phyloP scores from a whole-genome alignment of 73 alveolate genomes.

The Tetrahymena borealis region DNA sequence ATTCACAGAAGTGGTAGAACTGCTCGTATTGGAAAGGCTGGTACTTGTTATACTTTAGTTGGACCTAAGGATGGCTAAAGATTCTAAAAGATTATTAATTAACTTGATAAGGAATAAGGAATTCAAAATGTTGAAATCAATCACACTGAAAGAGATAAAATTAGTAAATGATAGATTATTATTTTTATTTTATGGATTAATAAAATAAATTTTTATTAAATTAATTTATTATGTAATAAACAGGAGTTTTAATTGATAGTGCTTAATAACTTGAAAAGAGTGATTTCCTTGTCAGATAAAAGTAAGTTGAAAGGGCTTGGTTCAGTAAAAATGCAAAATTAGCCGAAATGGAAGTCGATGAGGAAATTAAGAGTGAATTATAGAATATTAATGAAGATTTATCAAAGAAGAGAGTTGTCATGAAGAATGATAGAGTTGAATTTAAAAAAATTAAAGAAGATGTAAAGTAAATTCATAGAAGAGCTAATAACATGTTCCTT shows the following conservation, averaged over 20 bases:
- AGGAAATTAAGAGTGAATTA: background rate
- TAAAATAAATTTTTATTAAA: background rate
- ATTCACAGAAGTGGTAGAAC: slow-evolving; percentile 98
- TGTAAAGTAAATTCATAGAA: background rate
- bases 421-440: background rate
- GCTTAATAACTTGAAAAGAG: background rate
- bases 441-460: background rate
- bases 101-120: slow-evolving; percentile 6
- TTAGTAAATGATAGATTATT: background rate
- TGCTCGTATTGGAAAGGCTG: slow-evolving; percentile 90
- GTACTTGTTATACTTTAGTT: slow-evolving; percentile 71
- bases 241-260: background rate
- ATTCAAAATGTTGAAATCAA: background rate
- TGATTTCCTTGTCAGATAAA: background rate
- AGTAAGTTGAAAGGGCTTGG: slow-evolving; percentile 2
- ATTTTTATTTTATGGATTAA: background rate
- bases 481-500: background rate
- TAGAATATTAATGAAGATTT: background rate
- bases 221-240: background rate
- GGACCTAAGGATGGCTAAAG: slow-evolving; percentile 84
- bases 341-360: background rate
- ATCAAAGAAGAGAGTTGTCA: background rate
- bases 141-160: background rate
- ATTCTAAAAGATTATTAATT: slow-evolving; percentile 36
- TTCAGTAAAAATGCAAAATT: background rate